Percentiles rank a stretch among this genome's conserved stretches.
These are phyloP conservation scores for Sambucus nigra DNA, from an alignment of 129 eudicot genomes.

Conservation along the genomic window DNA sequence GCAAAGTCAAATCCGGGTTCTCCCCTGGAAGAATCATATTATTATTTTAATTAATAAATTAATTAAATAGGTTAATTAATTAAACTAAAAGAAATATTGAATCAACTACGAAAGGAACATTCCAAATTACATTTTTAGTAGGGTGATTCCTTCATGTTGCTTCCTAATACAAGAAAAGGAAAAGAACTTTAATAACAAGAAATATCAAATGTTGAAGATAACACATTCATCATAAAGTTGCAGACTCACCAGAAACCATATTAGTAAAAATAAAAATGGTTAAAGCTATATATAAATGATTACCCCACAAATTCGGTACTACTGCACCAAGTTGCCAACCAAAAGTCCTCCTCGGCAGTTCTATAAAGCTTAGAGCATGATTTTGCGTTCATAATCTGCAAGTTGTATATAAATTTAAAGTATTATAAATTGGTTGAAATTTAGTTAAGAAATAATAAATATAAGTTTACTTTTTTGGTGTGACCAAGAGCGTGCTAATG, in stretches of 20 bases:
- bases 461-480: too few relatives aligned
- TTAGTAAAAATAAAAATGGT: not conserved
- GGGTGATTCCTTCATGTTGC: constrained; percentile 82
- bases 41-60: not conserved
- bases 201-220: not conserved
- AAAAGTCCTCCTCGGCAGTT: constrained; percentile 82
- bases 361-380: constrained; percentile 76
- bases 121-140: constrained; percentile 49
- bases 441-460: not conserved
- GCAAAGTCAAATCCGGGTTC: constrained; percentile 78
- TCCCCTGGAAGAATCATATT: constrained; percentile 38
- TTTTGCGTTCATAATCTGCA: constrained; percentile 62
- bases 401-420: not conserved
- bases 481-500: too few relatives aligned
- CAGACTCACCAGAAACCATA: constrained; percentile 1
- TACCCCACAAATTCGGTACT: constrained; percentile 86
- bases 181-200: not conserved
- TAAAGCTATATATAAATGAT: not conserved
- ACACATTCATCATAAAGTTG: not conserved
- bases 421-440: not conserved
- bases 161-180: constrained; percentile 34
- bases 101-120: not conserved
- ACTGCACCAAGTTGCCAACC: constrained; percentile 93
- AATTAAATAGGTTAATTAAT: not conserved
- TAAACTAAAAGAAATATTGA: not conserved